Conservation (phyloP, 352 stramenopile species). For the Vaucheria bursata region DNA sequence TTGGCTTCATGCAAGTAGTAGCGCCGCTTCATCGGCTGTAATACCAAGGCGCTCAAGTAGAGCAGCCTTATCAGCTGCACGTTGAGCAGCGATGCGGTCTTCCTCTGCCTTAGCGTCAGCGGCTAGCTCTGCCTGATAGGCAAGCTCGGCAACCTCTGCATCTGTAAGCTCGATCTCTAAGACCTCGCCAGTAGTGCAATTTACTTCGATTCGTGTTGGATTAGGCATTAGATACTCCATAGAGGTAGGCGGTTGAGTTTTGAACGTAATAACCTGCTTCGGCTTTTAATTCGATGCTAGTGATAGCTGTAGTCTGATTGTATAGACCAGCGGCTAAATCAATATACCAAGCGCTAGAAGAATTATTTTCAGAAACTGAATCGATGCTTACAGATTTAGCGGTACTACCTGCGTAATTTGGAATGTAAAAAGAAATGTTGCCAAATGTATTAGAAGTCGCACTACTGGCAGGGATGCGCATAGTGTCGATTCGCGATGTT, state of each 20-base stretch:
- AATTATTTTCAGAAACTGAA: constrained; percentile 1
- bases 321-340: neutral
- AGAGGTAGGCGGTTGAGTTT: neutral
- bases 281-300: neutral
- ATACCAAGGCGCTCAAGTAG: neutral
- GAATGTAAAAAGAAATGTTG: neutral
- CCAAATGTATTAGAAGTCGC: neutral
- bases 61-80: neutral
- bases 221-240: neutral
- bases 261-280: neutral
- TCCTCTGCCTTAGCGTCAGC: neutral
- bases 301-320: neutral
- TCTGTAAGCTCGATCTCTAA: neutral
- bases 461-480: neutral
- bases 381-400: neutral
- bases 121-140: neutral
- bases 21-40: neutral
- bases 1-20: neutral
- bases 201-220: constrained; percentile 1
- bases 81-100: neutral
- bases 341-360: neutral
- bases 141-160: neutral
- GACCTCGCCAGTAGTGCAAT: neutral
- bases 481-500: neutral
- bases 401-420: neutral